Evolutionary conservation across 164 flowering plant genomes (phyloP), one percentile per base, ranked within the genome.

Genomic region (Magnolia officinalis): DNA sequence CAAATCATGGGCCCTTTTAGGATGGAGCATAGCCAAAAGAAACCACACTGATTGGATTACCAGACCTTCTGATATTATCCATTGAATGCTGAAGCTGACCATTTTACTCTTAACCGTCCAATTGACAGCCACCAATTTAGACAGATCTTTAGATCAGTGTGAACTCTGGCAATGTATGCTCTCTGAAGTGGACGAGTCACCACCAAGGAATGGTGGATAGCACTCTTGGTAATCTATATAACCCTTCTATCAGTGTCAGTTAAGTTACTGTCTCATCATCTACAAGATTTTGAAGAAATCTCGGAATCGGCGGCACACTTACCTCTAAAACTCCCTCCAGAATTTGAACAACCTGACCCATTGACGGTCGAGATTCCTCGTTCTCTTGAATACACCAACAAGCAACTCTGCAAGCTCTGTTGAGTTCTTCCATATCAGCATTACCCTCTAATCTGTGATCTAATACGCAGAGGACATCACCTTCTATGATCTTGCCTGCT

Each of bases 301-400:
- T 69, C 6, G 88, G 89, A 21, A 82, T 63, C 11, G 87, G 85
- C 26, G 87, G 87, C 63, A 68, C 18, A n/a, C 59, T 78, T 31
- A 84, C 81, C 8, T 85, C 87, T 61, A 77, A 67, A 31, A 79
- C 59, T 6, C 89, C 90, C 75, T 85, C 89, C 11, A 87, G 85
- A 29, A 89, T 78, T 71, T 86, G 86, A 81, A 87, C 87, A 2
- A 89, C 84, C 78, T 81, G 85, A 4, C 88, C 80, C 91, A 87
- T 89, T 9, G 87, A 55, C 24, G 88, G 90, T 73, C 89, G 76
- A 52, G 80, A 67, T 19, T 24, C 74, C 63, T 89, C 90, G 29
- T 85, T 79, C 70, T 87, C 89, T 75, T 89, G 91, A 29, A 87
- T 84, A 80, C 89, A 86, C 91, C 89, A 89, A 73, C 86, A 83